A percentile compares a stretch with the other conserved stretches of the same genome.
phyloP scores from a whole-genome alignment of 164 flowering plant species.

The Brasenia schreberi region DNA sequence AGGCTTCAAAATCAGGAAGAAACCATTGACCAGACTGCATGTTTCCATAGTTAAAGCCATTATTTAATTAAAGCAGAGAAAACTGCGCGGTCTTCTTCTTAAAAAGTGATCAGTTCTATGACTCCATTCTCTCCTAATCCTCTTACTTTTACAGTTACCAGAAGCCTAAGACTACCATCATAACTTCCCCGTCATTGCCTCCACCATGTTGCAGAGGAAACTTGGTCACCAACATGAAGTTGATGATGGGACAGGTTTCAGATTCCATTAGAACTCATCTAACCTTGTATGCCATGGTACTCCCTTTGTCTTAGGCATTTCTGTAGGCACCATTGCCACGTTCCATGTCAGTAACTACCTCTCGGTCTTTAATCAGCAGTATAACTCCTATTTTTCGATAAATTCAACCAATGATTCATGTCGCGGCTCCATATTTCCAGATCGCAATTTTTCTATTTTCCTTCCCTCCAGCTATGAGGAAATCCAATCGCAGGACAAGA shows the following conservation, averaged over 20 bases:
- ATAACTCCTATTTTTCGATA: too few species aligned
- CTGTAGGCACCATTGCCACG: background rate
- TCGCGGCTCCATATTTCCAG: too few species aligned
- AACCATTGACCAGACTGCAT: too few species aligned
- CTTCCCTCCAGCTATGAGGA: too few species aligned
- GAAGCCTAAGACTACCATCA: background rate
- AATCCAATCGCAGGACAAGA: too few species aligned
- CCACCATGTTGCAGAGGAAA: background rate
- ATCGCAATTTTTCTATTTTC: too few species aligned
- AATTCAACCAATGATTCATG: too few species aligned
- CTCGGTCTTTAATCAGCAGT: background rate
- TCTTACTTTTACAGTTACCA: background rate
- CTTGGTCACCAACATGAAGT: background rate
- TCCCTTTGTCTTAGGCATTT: conserved; percentile 3
- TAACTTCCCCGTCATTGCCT: background rate
- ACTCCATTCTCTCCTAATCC: background rate
- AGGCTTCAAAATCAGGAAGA: too few species aligned
- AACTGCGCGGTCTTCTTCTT: too few species aligned
- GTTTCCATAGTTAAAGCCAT: too few species aligned
- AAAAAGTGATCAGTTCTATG: too few species aligned
- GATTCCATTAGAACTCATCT: background rate
- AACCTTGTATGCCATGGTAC: conserved; percentile 3
- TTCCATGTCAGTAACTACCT: background rate
- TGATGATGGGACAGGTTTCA: background rate
- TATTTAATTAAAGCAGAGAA: too few species aligned